Conservation (phyloP, 1,139 yeast genomes). For the Casaregolazyma lundiana region DNA sequence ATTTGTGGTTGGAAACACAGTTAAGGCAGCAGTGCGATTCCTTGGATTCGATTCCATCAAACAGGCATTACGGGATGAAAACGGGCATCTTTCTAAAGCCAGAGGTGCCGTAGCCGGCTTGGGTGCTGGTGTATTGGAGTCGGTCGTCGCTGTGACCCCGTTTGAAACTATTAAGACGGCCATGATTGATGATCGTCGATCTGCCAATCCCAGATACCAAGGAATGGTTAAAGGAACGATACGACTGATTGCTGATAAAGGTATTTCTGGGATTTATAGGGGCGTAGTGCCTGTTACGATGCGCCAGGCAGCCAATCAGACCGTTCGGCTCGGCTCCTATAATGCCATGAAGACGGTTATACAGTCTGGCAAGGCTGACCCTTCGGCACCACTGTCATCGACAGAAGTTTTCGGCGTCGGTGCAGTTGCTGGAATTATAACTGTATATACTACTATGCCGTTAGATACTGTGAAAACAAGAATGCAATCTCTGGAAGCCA, state of each 20-base stretch:
- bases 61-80: conserved; percentile 65
- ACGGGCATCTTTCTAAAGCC: conserved; percentile 84
- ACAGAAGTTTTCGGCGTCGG: conserved; percentile 84
- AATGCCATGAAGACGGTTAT: conserved; percentile 78
- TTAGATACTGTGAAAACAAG: conserved; percentile 96
- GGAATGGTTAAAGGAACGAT: conserved; percentile 62
- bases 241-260: conserved; percentile 67
- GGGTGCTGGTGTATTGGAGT: conserved; percentile 92
- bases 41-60: conserved; percentile 89
- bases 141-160: conserved; percentile 92
- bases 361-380: conserved; percentile 55
- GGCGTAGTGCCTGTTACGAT: conserved; percentile 90
- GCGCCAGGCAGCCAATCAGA: conserved; percentile 94
- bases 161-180: conserved; percentile 96
- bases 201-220: conserved; percentile 66
- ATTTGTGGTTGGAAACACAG: conserved; percentile 91
- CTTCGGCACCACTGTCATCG: conserved; percentile 64
- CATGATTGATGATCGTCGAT: conserved; percentile 84
- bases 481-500: conserved; percentile 91
- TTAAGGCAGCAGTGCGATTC: conserved; percentile 90
- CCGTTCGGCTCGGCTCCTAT: conserved; percentile 90
- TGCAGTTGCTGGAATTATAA: conserved; percentile 85
- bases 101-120: conserved; percentile 92
- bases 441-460: conserved; percentile 97
- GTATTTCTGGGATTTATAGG: conserved; percentile 76